These are phyloP conservation scores for Ustilago loliicola DNA, from an alignment of 1,284 basidiomycete species.

Conservation along the genomic window DNA sequence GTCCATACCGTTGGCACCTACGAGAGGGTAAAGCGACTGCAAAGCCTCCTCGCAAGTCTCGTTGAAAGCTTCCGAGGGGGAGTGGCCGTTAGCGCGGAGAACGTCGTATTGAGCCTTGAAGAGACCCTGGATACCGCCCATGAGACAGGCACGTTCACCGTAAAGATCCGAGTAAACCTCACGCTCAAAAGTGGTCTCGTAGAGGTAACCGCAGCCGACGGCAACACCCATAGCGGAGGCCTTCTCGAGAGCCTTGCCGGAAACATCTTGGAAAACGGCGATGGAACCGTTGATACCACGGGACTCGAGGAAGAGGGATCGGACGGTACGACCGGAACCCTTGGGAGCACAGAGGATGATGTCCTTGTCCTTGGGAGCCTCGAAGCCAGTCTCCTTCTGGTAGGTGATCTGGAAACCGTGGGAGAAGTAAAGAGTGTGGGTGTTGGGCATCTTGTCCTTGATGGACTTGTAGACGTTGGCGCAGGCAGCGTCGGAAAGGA, in stretches of 20 bases:
- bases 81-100: constrained; percentile 97
- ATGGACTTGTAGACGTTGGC: constrained; percentile 91
- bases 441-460: constrained; percentile 91
- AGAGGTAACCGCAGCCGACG: constrained; percentile 95
- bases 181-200: constrained; percentile 99
- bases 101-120: constrained; percentile 99
- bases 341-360: constrained; percentile 99
- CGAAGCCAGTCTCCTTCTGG: constrained; percentile 95
- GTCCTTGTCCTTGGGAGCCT: constrained; percentile 93
- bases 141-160: constrained; percentile 99
- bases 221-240: constrained; percentile 94
- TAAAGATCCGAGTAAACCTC: constrained; percentile 99
- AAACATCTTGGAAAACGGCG: constrained; percentile 90
- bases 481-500: constrained; percentile 98
- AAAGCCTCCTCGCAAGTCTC: constrained; percentile 98
- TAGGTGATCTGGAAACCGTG: constrained; percentile 99
- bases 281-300: constrained; percentile 94
- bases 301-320: constrained; percentile 99
- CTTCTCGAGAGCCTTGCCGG: constrained; percentile 97
- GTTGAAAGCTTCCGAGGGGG: constrained; percentile 98
- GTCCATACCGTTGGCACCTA: constrained; percentile 97
- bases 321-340: constrained; percentile 97
- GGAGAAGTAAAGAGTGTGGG: constrained; percentile 99
- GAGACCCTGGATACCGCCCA: constrained; percentile 99
- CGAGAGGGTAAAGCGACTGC: constrained; percentile 96